Evolutionary conservation across 306 rosid species (phyloP), one percentile per base, ranked within the genome.

Genomic region (Amphicarpaea edgeworthii): DNA sequence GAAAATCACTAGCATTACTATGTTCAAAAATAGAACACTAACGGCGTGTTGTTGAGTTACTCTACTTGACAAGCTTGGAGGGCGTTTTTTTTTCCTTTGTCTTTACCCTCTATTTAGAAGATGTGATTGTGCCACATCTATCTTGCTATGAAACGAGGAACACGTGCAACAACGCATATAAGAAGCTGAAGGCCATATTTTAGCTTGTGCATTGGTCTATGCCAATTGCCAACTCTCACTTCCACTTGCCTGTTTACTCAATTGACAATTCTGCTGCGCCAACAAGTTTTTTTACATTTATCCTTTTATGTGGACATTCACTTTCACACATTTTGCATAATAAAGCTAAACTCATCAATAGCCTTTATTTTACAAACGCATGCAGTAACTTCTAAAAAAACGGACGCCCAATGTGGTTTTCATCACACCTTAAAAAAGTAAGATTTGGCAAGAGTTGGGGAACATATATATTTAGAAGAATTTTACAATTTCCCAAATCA

Each of bases 401-500:
- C 7, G 3, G 67, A 61, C 20, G 15, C 17, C 45, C n/a, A 0
- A 42, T 12, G 58, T 17, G 45, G 19, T 30, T 55, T 47, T 50
- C 46, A 68, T 43, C 61, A n/a, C 28, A 54, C 49, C 75, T 24
- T 50, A 66, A 65, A 47, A 66, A 54, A 5, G 15, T 16, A 45
- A 34, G 20, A 7, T 57, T 26, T 42, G 16, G 62, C 53, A 45
- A 19, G 28, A 68, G 30, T 6, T 34, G 63, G 9, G 30, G 50
- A 28, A 28, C 60, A 41, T 20, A 16, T 57, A 80, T 59, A 60
- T 73, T n/a, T n/a, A 28, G 61, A 54, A 32, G 67, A 54, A 64
- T 50, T 61, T 70, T 12, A 62, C 23, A 77, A 62, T 63, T 45
- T 42, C 64, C 66, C 54, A 58, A 15, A 41, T 67, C 23, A 40